Evolutionary conservation across 352 stramenopile species (phyloP).

Genomic region (Phytophthora rubi): DNA sequence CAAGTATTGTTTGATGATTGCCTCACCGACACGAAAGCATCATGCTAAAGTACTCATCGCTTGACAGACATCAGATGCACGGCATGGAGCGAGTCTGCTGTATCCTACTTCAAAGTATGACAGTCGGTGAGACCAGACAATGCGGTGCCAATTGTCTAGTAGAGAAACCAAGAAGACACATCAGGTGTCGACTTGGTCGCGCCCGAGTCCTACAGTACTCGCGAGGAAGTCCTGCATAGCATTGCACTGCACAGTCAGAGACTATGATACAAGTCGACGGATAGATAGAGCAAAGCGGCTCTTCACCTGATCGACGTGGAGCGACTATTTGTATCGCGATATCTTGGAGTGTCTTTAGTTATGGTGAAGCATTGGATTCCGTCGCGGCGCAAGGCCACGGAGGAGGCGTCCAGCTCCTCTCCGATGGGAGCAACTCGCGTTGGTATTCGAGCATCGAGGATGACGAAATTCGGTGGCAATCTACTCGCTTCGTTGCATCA

Average conservation of each 20-base stretch:
- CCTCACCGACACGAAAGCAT: not conserved
- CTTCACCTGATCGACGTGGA: not conserved
- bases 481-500: constrained; percentile 29
- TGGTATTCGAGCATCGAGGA: constrained; percentile 18
- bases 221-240: not conserved
- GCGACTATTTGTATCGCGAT: not conserved
- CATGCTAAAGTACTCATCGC: not conserved
- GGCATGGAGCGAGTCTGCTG: not conserved
- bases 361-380: constrained; percentile 34
- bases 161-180: not conserved
- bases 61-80: not conserved
- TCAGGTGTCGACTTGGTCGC: constrained; percentile 1
- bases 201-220: not conserved
- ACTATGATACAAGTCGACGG: not conserved
- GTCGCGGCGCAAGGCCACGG: constrained; percentile 15
- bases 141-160: not conserved
- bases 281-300: constrained; percentile 1
- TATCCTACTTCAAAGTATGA: not conserved
- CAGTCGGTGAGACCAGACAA: not conserved
- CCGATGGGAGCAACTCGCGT: constrained; percentile 9
- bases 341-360: not conserved
- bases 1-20: not conserved
- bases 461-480: constrained; percentile 16
- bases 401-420: constrained; percentile 9
- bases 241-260: not conserved